Conservation (phyloP, 805 yeast genomes). For the Kodamaea nitidulidarum region DNA sequence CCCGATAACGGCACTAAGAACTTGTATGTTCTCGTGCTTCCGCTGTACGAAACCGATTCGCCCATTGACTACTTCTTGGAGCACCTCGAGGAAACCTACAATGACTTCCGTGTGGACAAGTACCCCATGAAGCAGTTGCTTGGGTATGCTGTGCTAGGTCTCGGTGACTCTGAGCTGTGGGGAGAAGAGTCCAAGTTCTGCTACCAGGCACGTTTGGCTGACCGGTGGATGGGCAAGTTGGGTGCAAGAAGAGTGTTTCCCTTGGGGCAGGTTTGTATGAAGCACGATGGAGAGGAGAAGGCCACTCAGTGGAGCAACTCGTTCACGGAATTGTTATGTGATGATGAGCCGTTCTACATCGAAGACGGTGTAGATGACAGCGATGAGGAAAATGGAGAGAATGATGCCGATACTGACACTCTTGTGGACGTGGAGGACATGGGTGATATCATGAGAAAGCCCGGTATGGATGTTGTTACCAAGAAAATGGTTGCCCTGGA, state of each 20-base stretch:
- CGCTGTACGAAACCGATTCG: slow-evolving; percentile 89
- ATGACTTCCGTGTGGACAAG: slow-evolving; percentile 83
- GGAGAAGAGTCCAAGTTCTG: slow-evolving; percentile 63
- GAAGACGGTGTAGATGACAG: slow-evolving; percentile 55
- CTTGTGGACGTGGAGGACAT: slow-evolving; percentile 85
- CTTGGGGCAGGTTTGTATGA: slow-evolving; percentile 77
- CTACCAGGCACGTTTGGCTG: slow-evolving; percentile 76
- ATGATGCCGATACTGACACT: slow-evolving; percentile 36
- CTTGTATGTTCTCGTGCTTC: slow-evolving; percentile 70
- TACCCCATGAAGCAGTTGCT: slow-evolving; percentile 64
- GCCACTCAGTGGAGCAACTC: slow-evolving; percentile 65
- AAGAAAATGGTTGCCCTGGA: slow-evolving; percentile 88
- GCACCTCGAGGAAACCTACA: slow-evolving; percentile 71
- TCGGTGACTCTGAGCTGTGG: slow-evolving; percentile 89
- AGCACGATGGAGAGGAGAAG: slow-evolving; percentile 55
- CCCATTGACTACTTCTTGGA: slow-evolving; percentile 87
- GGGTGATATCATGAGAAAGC: slow-evolving; percentile 55
- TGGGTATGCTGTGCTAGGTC: slow-evolving; percentile 82
- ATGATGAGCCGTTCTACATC: slow-evolving; percentile 61
- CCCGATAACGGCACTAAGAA: slow-evolving; percentile 44
- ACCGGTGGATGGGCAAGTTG: slow-evolving; percentile 68
- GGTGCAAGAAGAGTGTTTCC: slow-evolving; percentile 89
- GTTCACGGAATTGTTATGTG: slow-evolving; percentile 58
- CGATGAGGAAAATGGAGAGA: slow-evolving; percentile 39
- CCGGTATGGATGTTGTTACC: slow-evolving; percentile 18